Evolutionary conservation across 352 stramenopile genomes (phyloP), one percentile per base, ranked within the genome.

Genomic region (Phytophthora tubulina): DNA sequence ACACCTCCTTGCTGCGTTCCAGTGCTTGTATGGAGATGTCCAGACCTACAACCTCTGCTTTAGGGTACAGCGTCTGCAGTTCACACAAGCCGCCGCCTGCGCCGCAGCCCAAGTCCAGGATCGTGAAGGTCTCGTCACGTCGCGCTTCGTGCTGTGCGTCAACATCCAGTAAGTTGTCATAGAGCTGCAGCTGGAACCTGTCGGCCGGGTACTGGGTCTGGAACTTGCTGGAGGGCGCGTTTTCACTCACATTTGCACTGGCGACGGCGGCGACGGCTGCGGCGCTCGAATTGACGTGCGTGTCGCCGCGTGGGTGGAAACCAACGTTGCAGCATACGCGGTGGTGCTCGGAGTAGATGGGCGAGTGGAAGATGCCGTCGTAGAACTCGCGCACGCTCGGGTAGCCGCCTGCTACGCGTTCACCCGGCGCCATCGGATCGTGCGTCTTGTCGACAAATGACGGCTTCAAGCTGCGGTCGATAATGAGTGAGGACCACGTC

Each of bases 351-450:
- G 78, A 69, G 75, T 83, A 94, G 50, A 94, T 72, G 31, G 78
- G 78, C 48, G 86, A 92, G 77, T 88, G 79, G 79, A 88, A 94
- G 56, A 94, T 70, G 17, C 86, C 81, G 70, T 94, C 83, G 74
- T 94, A 94, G 75, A 94, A 92, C 56, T 84, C 84, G 46, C 81
- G 75, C 45, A 92, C 75, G 68, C 72, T 90, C 30, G 81, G 67
- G 53, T 52, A 30, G 44, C 54, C 60, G 61, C 41, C 49, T 17
- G 15, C 44, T 10, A 17, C 17, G 27, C 11, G 11, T 41, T 63
- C 61, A 4, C 54, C 53, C 30, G 60, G 55, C n/a, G 61, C 60
- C 72, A 77, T 77, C 14, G 41, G 8, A 48, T 67, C 32, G n/a
- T 44, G 30, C 50, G 50, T 54, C 67, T 59, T 64, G 52, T 59